Base-by-base conservation (phyloP, 2,329 filamentous ascomycete species). In the Cercospora canescens region DNA sequence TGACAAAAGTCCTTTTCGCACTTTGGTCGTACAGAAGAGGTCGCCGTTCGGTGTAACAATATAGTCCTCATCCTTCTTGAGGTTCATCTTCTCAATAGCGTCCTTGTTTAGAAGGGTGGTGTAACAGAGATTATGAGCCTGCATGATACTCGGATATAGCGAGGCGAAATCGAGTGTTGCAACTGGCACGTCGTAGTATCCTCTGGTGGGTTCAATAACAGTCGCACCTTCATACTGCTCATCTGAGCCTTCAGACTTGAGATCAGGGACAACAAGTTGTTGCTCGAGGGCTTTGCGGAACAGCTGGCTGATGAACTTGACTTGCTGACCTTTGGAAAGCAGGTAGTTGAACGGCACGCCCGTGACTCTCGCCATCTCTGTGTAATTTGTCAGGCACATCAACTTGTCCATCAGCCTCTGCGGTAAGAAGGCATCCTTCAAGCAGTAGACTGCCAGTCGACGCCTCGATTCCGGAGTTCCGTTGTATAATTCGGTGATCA, bases 351-450 rank as follows among this genome's bases (percentile, higher is more conserved):
- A 99, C 0, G 95, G 95, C 4, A 99, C 94, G 73, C 95, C 95
- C 28, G 96, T 99, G 80, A 99, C 95, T 87, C 95, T 95, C 65
- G 95, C 94, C 95, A 99, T 99, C 81, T 99, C 95, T 0, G 95
- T 98, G 76, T 98, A 98, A 78, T 99, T 99, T 80, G 97, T 91
- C n/a, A 99, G 84, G 80, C 95, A 98, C 76, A 96, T 98, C 28
- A 99, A 84, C 79, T 99, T 99, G 76, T 99, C 95, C 89, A 99
- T 94, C 60, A 99, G 80, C 66, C 96, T 84, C 76, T 98, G 94
- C 1, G 95, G 95, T 3, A 99, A 84, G 74, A 97, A 99, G 0
- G 95, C 95, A 81, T 99, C 96, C 80, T 99, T 99, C 71, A 99
- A 81, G 80, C 95, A 99, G 82, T 99, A 99, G 1, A 99, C 87